These are phyloP conservation scores for Xylaria sp. DNA, from an alignment of 2,329 filamentous ascomycete genomes.

Conservation along the genomic window DNA sequence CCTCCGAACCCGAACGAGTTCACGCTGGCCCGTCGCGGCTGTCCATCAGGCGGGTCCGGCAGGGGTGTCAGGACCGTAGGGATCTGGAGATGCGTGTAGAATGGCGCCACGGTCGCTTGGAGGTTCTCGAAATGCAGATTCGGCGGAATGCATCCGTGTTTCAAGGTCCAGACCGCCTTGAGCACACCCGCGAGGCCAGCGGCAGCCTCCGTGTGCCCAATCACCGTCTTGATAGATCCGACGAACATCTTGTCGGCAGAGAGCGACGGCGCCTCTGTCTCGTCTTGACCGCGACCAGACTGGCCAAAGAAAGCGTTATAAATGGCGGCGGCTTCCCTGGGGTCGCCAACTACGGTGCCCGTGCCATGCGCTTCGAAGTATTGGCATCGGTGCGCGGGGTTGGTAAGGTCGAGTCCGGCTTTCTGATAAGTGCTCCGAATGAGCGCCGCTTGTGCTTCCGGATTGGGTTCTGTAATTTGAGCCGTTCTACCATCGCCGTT, in stretches of 20 bases:
- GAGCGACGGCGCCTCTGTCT: neutral
- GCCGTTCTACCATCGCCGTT: conserved; percentile 57
- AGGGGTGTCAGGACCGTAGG: conserved; percentile 43
- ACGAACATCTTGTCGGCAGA: conserved; percentile 41
- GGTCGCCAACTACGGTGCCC: conserved; percentile 48
- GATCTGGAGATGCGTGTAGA: conserved; percentile 43
- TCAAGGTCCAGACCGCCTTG: conserved; percentile 50
- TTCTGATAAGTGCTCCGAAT: conserved; percentile 52
- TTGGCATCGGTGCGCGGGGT: conserved; percentile 47
- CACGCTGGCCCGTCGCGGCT: conserved; percentile 49
- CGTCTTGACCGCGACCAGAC: neutral
- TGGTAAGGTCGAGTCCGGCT: conserved; percentile 47
- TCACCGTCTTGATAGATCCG: conserved; percentile 51
- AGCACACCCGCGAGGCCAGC: conserved; percentile 56
- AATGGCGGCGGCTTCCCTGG: conserved; percentile 52
- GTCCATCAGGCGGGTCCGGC: conserved; percentile 43
- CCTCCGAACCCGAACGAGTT: conserved; percentile 55
- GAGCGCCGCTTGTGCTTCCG: conserved; percentile 49
- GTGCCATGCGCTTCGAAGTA: conserved; percentile 56
- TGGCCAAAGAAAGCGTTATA: conserved; percentile 47
- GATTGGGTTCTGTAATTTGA: conserved; percentile 62
- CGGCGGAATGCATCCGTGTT: conserved; percentile 47
- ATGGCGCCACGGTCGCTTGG: conserved; percentile 49
- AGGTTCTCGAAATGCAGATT: conserved; percentile 51
- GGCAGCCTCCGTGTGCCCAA: conserved; percentile 57